Percentiles rank a stretch among this genome's conserved stretches.
Evolutionary conservation across 1,139 yeast genomes (phyloP).

Genomic region (Pichia sp.): DNA sequence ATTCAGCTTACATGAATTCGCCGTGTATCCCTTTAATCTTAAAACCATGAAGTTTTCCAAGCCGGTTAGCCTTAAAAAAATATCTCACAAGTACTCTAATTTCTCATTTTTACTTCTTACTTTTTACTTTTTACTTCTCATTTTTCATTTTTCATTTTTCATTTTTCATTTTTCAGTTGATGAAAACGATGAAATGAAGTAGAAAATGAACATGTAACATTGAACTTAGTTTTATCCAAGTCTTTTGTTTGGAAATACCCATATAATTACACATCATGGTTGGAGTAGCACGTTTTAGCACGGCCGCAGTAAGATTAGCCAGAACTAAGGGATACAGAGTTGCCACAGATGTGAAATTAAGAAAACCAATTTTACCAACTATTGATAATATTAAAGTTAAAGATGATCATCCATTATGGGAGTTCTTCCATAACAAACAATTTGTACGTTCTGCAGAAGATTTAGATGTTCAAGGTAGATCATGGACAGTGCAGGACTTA

Average conservation of each 20-base stretch:
- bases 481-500: constrained; percentile 86
- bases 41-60: too few relatives aligned
- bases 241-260: background rate
- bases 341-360: constrained; percentile 41
- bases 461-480: constrained; percentile 54
- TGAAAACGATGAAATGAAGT: background rate
- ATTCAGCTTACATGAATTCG: too few relatives aligned
- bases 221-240: background rate
- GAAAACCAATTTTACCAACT: constrained; percentile 85
- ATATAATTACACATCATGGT: constrained; percentile 3
- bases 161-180: background rate
- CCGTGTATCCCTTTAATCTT: too few relatives aligned
- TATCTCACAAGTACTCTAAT: background rate
- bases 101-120: background rate
- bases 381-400: constrained; percentile 64
- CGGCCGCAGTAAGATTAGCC: constrained; percentile 20
- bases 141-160: background rate
- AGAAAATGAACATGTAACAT: background rate
- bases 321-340: constrained; percentile 26
- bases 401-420: constrained; percentile 94
- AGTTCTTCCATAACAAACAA: constrained; percentile 65
- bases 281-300: constrained; percentile 25
- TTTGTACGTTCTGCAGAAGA: constrained; percentile 57
- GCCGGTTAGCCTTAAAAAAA: too few relatives aligned
- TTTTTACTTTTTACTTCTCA: background rate